Base-by-base conservation (phyloP, 495 filamentous ascomycete genomes). In the Aspergillus funiculosus region DNA sequence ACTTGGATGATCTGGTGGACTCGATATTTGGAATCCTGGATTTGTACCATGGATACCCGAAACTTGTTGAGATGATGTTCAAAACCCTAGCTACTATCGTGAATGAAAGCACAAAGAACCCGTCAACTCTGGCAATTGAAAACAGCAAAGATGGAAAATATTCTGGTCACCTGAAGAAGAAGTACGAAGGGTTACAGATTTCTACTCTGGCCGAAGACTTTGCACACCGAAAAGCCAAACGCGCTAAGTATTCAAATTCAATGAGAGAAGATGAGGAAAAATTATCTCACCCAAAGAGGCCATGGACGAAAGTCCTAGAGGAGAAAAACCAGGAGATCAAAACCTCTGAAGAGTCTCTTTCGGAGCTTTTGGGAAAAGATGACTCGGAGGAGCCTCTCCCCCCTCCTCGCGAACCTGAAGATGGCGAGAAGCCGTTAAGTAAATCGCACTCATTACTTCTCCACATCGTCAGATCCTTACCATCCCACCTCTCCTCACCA, bases 11-110 rank as follows among this genome's bases (percentile, higher is more conserved):
- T 59, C 76, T 94, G 11, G 80, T 97, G 0, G 82, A 79, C 6
- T 87, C 86, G 3, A 86, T 97, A 17, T 96, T 99, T 55, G 86
- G 83, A 0, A 87, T 92, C 3, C 62, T 99, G 24, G 90, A 95
- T 49, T 80, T 85, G 48, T 97, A 89, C 54, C 94, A 99, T 62
- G 92, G 92, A 3, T 97, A 97, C 60, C 83, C 88, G 1, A 72
- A 77, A 25, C 80, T 97, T 27, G 89, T 94, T 0, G 86, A 94
- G 57, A 74, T 81, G 48, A 73, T 99, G 26, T 97, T 96, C 63
- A 72, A 80, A 14, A 89, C 91, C 0, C 65, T 99, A 6, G 77
- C 75, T 22, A 82, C 83, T 26, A 80, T 96, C 31, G 89, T 91
- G 11, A 81, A 88, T 39, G 87, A 94, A 61, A 84, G 85, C 3